A percentile compares a stretch with the other conserved stretches of the same genome.
Conservation (phyloP, 306 rosid genomes). For the Sesbania bispinosa region DNA sequence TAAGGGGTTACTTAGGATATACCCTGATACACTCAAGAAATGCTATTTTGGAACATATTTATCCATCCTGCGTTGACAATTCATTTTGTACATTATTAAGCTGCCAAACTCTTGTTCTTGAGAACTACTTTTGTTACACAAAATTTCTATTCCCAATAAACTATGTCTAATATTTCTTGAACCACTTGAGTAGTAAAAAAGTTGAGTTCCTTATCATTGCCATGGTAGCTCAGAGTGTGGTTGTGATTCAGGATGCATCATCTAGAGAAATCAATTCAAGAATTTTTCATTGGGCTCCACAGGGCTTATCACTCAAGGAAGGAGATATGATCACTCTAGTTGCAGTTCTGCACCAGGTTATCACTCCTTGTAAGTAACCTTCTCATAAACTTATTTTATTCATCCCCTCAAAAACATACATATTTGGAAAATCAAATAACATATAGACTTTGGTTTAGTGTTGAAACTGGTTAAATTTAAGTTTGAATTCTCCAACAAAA, state of each 20-base stretch:
- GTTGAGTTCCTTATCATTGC: neutral
- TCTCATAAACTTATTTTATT: slow-evolving; percentile 24
- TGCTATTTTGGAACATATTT: neutral
- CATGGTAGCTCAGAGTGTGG: slow-evolving; percentile 48
- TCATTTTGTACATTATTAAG: neutral
- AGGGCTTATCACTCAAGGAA: slow-evolving; percentile 39
- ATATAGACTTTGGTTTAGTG: neutral
- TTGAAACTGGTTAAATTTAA: too few species aligned
- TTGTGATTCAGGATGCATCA: slow-evolving; percentile 68
- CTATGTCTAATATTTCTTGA: slow-evolving; percentile 12
- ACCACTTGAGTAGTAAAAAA: neutral
- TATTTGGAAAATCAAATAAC: neutral
- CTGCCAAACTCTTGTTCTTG: neutral
- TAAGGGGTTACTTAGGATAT: slow-evolving; percentile 17
- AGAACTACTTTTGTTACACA: neutral
- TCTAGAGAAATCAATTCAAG: slow-evolving; percentile 41
- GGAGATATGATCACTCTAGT: slow-evolving; percentile 66
- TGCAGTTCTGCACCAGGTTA: slow-evolving; percentile 60
- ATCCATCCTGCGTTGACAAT: neutral
- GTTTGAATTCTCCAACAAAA: too few species aligned
- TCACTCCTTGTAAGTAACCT: slow-evolving; percentile 64
- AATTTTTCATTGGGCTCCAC: slow-evolving; percentile 44
- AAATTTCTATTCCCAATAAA: neutral
- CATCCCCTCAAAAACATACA: neutral
- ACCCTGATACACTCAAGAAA: slow-evolving; percentile 24